A percentile compares a stretch with the other conserved stretches of the same genome.
phyloP scores from a whole-genome alignment of 2,329 filamentous ascomycete species.

The Trichoderma simmonsii region DNA sequence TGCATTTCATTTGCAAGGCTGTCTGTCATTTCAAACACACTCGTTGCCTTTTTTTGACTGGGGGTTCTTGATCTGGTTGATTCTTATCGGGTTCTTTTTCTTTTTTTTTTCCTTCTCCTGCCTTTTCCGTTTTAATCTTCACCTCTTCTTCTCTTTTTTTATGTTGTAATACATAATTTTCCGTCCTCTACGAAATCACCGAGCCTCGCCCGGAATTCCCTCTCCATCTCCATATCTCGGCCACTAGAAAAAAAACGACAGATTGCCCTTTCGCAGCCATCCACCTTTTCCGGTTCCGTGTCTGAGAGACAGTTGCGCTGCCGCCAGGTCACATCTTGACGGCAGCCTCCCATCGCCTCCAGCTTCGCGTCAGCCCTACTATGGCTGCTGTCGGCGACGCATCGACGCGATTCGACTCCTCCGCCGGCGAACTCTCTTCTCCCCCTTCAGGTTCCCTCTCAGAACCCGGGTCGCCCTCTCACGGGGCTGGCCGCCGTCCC shows the following conservation, averaged over 20 bases:
- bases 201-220: not conserved
- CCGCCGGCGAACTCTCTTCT: constrained; percentile 49
- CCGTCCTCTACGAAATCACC: not conserved
- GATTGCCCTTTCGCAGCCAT: not conserved
- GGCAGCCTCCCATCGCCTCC: not conserved
- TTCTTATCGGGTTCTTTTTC: not conserved
- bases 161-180: constrained; percentile 10
- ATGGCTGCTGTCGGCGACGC: constrained; percentile 33
- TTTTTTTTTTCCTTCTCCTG: not conserved
- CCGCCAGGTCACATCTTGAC: constrained; percentile 1
- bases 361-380: constrained; percentile 14
- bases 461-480: constrained; percentile 46
- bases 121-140: not conserved
- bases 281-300: not conserved
- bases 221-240: not conserved
- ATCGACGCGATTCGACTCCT: constrained; percentile 45
- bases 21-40: not conserved
- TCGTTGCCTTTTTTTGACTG: not conserved
- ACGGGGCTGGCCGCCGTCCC: constrained; percentile 31
- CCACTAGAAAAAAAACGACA: not conserved
- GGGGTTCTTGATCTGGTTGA: not conserved
- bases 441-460: constrained; percentile 50
- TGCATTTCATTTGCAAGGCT: constrained; percentile 9
- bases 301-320: not conserved
- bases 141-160: not conserved